These are phyloP conservation scores for Aeschynomene evenia DNA, from an alignment of 306 rosid species.

Conservation along the genomic window DNA sequence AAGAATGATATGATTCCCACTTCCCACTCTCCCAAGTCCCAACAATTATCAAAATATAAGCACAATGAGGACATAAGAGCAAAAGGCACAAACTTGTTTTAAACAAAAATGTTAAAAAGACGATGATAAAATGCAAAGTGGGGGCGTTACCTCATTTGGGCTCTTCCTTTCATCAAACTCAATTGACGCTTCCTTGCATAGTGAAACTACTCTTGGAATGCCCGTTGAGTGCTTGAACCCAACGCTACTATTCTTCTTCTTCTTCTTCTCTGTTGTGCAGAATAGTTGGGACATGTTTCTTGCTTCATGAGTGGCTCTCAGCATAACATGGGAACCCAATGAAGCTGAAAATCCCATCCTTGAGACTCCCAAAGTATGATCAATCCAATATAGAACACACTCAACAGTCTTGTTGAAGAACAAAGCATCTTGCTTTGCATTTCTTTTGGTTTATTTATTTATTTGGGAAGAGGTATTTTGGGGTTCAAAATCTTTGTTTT, in stretches of 20 bases:
- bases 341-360: constrained; percentile 61
- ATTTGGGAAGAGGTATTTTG: too few species aligned
- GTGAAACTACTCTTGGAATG: constrained; percentile 24
- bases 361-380: constrained; percentile 1
- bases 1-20: too few species aligned
- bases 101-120: constrained; percentile 9
- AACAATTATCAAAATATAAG: not conserved
- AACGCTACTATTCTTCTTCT: not conserved
- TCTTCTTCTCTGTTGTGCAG: constrained; percentile 6
- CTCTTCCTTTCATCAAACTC: constrained; percentile 70
- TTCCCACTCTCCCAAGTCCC: not conserved
- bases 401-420: too few species aligned
- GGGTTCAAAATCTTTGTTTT: too few species aligned
- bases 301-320: constrained; percentile 32
- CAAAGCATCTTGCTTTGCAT: too few species aligned
- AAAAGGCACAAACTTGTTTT: constrained; percentile 7
- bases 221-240: constrained; percentile 40
- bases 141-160: constrained; percentile 56
- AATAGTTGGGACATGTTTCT: constrained; percentile 36
- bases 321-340: constrained; percentile 42
- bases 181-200: constrained; percentile 46
- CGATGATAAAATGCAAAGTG: not conserved
- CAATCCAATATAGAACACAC: not conserved
- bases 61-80: not conserved
- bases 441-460: too few species aligned